Conservation (phyloP, 2,329 filamentous ascomycete species). For the Zalaria sp. region DNA sequence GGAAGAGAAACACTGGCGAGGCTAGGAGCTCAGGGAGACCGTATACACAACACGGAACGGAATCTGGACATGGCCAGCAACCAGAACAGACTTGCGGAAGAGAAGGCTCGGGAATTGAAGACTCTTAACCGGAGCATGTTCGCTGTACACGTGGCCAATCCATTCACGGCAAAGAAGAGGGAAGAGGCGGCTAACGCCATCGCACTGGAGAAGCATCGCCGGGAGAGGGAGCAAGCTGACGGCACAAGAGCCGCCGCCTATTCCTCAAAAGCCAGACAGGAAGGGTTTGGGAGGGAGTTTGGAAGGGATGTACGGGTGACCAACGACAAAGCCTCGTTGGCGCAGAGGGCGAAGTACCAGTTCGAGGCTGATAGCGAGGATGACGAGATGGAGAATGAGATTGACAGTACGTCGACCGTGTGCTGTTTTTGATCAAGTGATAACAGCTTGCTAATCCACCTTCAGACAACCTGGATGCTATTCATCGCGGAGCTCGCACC, state of each 20-base stretch:
- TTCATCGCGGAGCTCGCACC: conserved; percentile 48
- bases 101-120: conserved; percentile 71
- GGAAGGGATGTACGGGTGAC: conserved; percentile 31
- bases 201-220: conserved; percentile 50
- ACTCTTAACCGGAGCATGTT: conserved; percentile 86
- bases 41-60: conserved; percentile 67
- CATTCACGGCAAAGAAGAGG: conserved; percentile 54
- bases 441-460: conserved; percentile 1
- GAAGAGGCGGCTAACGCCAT: conserved; percentile 46
- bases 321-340: conserved; percentile 39
- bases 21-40: conserved; percentile 65
- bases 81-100: conserved; percentile 62
- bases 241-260: conserved; percentile 41
- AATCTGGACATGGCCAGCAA: conserved; percentile 64
- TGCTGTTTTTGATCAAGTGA: background rate
- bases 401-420: conserved; percentile 19
- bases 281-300: conserved; percentile 46
- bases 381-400: conserved; percentile 43
- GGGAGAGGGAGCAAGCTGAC: conserved; percentile 42
- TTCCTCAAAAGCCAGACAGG: conserved; percentile 40
- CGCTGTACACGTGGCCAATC: conserved; percentile 34
- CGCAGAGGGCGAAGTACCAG: conserved; percentile 58
- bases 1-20: conserved; percentile 58
- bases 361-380: conserved; percentile 64
- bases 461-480: conserved; percentile 41